Conservation (phyloP, 495 filamentous ascomycete genomes). For the Podospora pseudopauciseta region DNA sequence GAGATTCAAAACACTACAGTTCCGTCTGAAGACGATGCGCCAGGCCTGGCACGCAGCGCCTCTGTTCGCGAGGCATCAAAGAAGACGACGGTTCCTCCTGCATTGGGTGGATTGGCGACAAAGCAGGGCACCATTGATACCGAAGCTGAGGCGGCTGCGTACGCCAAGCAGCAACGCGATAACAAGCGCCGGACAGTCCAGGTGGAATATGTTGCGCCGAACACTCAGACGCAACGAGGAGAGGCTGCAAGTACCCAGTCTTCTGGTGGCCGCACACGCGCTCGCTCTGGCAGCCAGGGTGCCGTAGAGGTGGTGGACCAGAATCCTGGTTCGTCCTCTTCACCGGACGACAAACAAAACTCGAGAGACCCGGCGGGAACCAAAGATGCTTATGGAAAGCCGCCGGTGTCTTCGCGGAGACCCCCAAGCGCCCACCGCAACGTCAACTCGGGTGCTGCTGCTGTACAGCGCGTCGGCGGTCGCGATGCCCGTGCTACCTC, state of each 20-base stretch:
- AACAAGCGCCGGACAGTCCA: slow-evolving; percentile 93
- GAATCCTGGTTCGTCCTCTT: slow-evolving; percentile 24
- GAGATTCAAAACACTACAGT: slow-evolving; percentile 84
- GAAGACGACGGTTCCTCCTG: slow-evolving; percentile 49
- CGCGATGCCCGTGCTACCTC: slow-evolving; percentile 50
- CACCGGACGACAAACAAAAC: slow-evolving; percentile 50
- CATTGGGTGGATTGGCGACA: slow-evolving; percentile 64
- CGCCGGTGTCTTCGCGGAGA: slow-evolving; percentile 40
- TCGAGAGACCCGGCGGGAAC: slow-evolving; percentile 48
- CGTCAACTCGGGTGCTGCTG: slow-evolving; percentile 40
- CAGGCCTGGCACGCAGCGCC: slow-evolving; percentile 71
- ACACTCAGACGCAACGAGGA: slow-evolving; percentile 69
- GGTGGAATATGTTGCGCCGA: slow-evolving; percentile 94
- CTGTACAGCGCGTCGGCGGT: slow-evolving; percentile 45
- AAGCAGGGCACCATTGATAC: slow-evolving; percentile 75
- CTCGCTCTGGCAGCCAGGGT: slow-evolving; percentile 47
- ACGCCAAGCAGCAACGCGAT: slow-evolving; percentile 62
- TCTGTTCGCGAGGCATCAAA: slow-evolving; percentile 89
- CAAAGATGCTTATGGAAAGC: slow-evolving; percentile 41
- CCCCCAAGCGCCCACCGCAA: slow-evolving; percentile 47
- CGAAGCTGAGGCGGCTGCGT: slow-evolving; percentile 52
- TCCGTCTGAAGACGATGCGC: slow-evolving; percentile 57
- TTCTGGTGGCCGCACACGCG: slow-evolving; percentile 46
- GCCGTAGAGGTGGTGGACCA: slow-evolving; percentile 39
- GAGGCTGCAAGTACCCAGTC: slow-evolving; percentile 33